Evolutionary conservation across 129 eudicot species (phyloP), one percentile per base, ranked within the genome.

Genomic region (Scalesia atractyloides): DNA sequence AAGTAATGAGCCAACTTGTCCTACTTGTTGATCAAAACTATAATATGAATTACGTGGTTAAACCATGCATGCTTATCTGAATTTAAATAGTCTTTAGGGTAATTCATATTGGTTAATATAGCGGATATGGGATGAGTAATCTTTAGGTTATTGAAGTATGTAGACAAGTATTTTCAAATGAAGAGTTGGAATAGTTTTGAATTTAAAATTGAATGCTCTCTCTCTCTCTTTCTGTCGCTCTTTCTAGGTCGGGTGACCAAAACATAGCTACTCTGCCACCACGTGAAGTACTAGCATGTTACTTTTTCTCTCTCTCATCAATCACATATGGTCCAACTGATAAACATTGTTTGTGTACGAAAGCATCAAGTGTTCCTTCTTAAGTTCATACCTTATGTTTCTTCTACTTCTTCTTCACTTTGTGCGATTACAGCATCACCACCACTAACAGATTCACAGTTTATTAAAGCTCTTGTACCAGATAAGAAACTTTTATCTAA

Each of bases 201-300:
- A 50, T 50, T n/a, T 50, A 46, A 48, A 17, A 20, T 5, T 8
- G 17, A 73, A 34, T 12, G 20, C 60, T 17, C 7, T 15, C n/a
- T 68, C 11, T 2, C 12, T 7, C 15, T 15, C 15, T 16, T 1
- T 51, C 46, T 61, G 15, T 37, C 24, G 22, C 66, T 58, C 48
- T 67, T 12, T 8, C 64, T 68, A 68, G 80, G 74, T 12, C 43
- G 60, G 63, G 46, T 58, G 59, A 46, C 69, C 36, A 49, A 68
- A 47, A 47, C 4, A n/a, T 76, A 76, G 81, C 69, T 76, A 47
- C 17, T 76, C 69, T 76, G 75, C 33, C 12, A 54, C 72, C 81
- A 76, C 75, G 75, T 76, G 81, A 76, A 58, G 16, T 58, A 62
- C 52, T 58, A 76, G 7, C 50, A 68, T 69, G 61, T 34, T 60